Base-by-base conservation (phyloP, 2,329 filamentous ascomycete species). In the Fonsecaea monophora region DNA sequence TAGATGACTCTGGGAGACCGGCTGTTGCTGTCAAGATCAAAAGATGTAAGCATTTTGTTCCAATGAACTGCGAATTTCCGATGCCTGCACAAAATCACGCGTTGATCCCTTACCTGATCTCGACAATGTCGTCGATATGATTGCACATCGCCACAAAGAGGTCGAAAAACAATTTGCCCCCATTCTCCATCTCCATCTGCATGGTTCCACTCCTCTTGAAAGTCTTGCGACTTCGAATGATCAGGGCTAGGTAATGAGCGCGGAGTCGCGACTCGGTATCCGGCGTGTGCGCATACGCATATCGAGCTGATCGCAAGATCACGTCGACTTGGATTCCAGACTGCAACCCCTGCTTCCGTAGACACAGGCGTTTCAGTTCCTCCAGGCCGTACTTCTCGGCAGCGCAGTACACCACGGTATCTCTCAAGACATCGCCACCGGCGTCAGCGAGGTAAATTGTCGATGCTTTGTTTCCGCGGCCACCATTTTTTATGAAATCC, bases 171-270 rank as follows among this genome's bases (percentile, higher is more conserved):
- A 97, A 86, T 86, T 94, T 94, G 82, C 88, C 93, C 79, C 94
- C 93, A 81, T 89, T 89, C 85, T 97, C 92, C 94, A 98, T 97
- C 85, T 97, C 94, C 84, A 91, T 90, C 87, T 97, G 94, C 93
- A 97, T 96, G 81, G 94, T 97, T 82, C 94, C 94, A 84, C 93
- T 97, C 82, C 91, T 89, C 90, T 97, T 97, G 82, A 98, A 97
- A 77, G 92, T 97, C 85, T 93, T 93, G 81, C 94, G 92, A 86
- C 92, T 94, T 84, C 94, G 90, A 85, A 97, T 97, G 82, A 97
- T 96, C 81, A 97, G 88, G 79, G 94, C 92, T 80, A 98, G 89
- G 85, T 97, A 97, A 84, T 97, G 93, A 84, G 94, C 94, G 83
- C 94, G 93, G 80, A 98, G 89, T 76, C 90, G 88, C 77, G 91